Evolutionary conservation across 179 eudicot species (phyloP).

Genomic region (Amaranthus tricolor): DNA sequence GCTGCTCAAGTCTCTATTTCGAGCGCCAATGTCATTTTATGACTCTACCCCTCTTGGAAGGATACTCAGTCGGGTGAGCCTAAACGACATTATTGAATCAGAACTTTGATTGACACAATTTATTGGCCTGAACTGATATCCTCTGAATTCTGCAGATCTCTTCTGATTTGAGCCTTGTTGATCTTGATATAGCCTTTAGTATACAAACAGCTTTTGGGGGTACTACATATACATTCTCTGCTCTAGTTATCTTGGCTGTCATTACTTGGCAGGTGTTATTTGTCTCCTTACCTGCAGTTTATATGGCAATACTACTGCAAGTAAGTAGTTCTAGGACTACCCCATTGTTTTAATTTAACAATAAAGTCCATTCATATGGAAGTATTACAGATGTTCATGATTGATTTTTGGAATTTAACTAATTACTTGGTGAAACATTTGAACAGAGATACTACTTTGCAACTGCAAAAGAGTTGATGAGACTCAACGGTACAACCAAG

Average conservation of each 20-base stretch:
- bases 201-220: conserved; percentile 44
- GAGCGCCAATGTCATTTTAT: conserved; percentile 75
- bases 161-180: conserved; percentile 70
- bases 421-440: neutral
- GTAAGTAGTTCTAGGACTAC: conserved; percentile 24
- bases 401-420: neutral
- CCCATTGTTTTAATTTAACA: neutral
- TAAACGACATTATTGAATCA: neutral
- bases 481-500: conserved; percentile 81
- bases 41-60: conserved; percentile 80
- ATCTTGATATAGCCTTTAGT: conserved; percentile 62
- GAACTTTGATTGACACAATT: neutral
- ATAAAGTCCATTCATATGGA: neutral
- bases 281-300: conserved; percentile 58
- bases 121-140: neutral
- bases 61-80: conserved; percentile 60
- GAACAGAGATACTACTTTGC: conserved; percentile 60
- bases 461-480: conserved; percentile 74
- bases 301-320: conserved; percentile 56
- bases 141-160: conserved; percentile 49
- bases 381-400: neutral
- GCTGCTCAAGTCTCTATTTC: conserved; percentile 64
- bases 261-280: conserved; percentile 83
- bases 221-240: conserved; percentile 44
- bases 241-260: conserved; percentile 52